These are phyloP conservation scores for Termitomyces sp. DNA, from an alignment of 768 basidiomycete genomes.

Conservation along the genomic window DNA sequence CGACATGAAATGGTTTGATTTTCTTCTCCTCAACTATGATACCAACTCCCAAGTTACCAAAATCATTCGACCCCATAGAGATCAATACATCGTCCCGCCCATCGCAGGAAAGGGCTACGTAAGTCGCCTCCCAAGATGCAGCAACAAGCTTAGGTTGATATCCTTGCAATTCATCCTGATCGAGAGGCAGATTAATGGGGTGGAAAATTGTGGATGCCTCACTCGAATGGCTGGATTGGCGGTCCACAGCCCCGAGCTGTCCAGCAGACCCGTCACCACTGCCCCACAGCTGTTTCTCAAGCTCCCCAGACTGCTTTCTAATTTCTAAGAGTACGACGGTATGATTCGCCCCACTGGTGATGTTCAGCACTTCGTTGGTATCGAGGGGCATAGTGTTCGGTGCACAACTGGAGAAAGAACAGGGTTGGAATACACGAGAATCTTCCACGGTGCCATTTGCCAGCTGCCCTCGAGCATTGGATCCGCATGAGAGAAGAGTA, in stretches of 20 bases:
- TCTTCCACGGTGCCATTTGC: slow-evolving; percentile 41
- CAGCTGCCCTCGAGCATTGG: slow-evolving; percentile 51
- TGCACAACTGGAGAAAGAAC: slow-evolving; percentile 28
- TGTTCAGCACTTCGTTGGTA: slow-evolving; percentile 31
- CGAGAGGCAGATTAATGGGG: slow-evolving; percentile 36
- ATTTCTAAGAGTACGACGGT: slow-evolving; percentile 58
- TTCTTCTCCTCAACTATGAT: slow-evolving; percentile 12
- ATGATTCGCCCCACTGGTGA: slow-evolving; percentile 77
- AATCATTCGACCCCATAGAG: slow-evolving; percentile 83
- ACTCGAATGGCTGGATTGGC: slow-evolving; percentile 10
- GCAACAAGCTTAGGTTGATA: slow-evolving; percentile 48
- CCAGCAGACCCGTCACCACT: slow-evolving; percentile 67
- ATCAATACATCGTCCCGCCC: slow-evolving; percentile 48
- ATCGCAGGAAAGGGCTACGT: slow-evolving; percentile 49
- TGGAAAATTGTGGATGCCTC: slow-evolving; percentile 34
- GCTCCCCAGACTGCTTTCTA: slow-evolving; percentile 12
- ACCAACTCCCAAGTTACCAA: slow-evolving; percentile 71
- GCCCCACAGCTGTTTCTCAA: slow-evolving; percentile 52
- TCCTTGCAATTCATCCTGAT: slow-evolving; percentile 26
- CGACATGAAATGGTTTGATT: slow-evolving; percentile 27
- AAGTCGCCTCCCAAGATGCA: slow-evolving; percentile 83
- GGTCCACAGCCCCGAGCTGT: slow-evolving; percentile 57
- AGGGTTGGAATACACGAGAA: slow-evolving; percentile 33
- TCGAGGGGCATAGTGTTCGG: slow-evolving; percentile 24
- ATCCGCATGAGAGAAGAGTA: slow-evolving; percentile 20